Conservation (phyloP, 768 basidiomycete species). For the Galerina sulciceps region DNA sequence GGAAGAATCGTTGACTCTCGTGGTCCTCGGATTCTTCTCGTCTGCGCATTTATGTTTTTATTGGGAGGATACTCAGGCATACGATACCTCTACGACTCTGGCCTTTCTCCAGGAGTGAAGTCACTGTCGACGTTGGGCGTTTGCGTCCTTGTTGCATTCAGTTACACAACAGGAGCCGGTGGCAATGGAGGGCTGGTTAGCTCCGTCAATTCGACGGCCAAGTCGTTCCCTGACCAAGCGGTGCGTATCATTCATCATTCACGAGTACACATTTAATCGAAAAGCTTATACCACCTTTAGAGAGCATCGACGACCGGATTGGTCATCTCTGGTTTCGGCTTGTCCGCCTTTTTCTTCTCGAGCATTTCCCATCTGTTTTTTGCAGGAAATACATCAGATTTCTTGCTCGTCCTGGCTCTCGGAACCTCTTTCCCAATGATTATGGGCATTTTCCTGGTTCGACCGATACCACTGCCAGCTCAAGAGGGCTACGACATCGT, state of each 20-base stretch:
- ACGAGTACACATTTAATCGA: background rate
- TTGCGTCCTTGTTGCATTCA: constrained; percentile 58
- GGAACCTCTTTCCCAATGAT: constrained; percentile 84
- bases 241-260: constrained; percentile 44
- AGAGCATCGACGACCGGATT: constrained; percentile 77
- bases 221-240: constrained; percentile 73
- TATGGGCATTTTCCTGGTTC: constrained; percentile 74
- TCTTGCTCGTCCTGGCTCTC: constrained; percentile 74
- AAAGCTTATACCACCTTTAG: constrained; percentile 35
- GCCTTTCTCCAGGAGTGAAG: constrained; percentile 37
- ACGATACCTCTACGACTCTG: constrained; percentile 63
- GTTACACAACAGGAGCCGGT: constrained; percentile 77
- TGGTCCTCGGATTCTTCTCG: constrained; percentile 73
- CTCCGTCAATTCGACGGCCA: constrained; percentile 83
- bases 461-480: constrained; percentile 64
- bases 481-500: constrained; percentile 29
- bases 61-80: constrained; percentile 80
- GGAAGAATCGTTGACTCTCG: constrained; percentile 76
- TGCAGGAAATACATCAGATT: constrained; percentile 77
- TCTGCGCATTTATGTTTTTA: constrained; percentile 60
- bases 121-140: constrained; percentile 49
- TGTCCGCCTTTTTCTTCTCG: constrained; percentile 91
- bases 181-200: constrained; percentile 72
- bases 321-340: constrained; percentile 86
- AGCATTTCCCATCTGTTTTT: constrained; percentile 72